These are phyloP conservation scores for Ogataea henricii DNA, from an alignment of 805 yeast species.

Conservation along the genomic window DNA sequence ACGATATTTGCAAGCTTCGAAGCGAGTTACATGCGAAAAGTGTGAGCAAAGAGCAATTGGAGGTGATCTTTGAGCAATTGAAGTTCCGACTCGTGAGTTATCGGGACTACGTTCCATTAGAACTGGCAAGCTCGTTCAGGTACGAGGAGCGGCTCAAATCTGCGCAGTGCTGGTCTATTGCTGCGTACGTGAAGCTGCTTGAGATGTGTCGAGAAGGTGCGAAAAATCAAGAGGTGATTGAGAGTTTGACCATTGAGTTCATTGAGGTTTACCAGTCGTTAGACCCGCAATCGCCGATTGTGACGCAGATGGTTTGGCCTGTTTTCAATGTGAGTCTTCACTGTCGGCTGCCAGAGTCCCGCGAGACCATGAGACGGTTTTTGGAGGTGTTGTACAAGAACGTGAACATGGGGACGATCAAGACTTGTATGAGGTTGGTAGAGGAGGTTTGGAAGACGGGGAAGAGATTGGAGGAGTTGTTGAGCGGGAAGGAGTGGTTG, in stretches of 20 bases:
- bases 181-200: constrained; percentile 35
- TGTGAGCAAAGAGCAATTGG: constrained; percentile 5
- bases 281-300: constrained; percentile 47
- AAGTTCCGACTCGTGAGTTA: constrained; percentile 42
- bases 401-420: constrained; percentile 57
- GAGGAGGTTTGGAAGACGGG: constrained; percentile 50
- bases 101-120: constrained; percentile 46
- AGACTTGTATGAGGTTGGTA: constrained; percentile 44
- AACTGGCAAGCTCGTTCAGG: constrained; percentile 29
- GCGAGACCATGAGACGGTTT: constrained; percentile 32
- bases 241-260: constrained; percentile 45
- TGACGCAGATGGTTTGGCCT: constrained; percentile 69
- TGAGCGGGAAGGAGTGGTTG: constrained; percentile 47
- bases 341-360: constrained; percentile 38
- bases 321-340: constrained; percentile 51
- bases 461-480: constrained; percentile 43
- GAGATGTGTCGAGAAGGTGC: constrained; percentile 21
- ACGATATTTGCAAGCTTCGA: constrained; percentile 44
- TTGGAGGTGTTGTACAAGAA: constrained; percentile 47
- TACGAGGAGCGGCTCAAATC: constrained; percentile 47
- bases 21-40: constrained; percentile 10
- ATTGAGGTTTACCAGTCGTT: constrained; percentile 47
- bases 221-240: constrained; percentile 31
- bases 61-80: constrained; percentile 30
- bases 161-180: constrained; percentile 59